Evolutionary conservation across 2,329 filamentous ascomycete species (phyloP).

Genomic region (Neonectria hederae): DNA sequence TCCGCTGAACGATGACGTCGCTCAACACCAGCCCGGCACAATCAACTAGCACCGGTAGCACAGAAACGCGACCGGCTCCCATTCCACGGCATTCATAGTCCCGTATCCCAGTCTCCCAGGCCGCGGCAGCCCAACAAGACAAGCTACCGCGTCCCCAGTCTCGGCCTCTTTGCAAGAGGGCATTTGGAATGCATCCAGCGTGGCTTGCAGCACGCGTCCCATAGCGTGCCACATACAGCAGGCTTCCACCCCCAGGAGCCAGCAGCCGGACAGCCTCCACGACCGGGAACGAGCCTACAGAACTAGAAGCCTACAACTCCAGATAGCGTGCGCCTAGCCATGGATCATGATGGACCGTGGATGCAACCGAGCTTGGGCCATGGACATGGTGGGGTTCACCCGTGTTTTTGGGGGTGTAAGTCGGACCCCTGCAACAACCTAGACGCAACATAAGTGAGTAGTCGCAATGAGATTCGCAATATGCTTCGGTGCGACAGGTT

Average conservation of each 20-base stretch:
- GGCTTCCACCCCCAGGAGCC: neutral
- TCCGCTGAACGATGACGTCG: conserved; percentile 20
- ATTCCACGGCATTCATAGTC: conserved; percentile 16
- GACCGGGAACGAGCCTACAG: neutral
- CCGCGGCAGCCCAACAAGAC: conserved; percentile 4
- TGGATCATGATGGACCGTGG: too few relatives aligned
- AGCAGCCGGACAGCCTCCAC: neutral
- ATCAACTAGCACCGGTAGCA: neutral
- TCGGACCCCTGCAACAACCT: neutral
- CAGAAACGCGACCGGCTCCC: neutral
- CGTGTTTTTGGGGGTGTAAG: conserved; percentile 12
- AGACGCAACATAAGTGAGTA: neutral
- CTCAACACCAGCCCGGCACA: conserved; percentile 7
- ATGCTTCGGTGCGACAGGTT: neutral
- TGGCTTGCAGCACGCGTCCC: neutral
- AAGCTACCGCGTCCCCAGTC: neutral
- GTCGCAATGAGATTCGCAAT: conserved; percentile 9
- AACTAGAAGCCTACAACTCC: neutral
- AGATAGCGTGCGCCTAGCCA: neutral
- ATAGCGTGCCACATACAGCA: neutral
- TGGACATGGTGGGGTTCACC: conserved; percentile 15
- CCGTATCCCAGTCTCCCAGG: neutral
- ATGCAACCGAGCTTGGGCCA: conserved; percentile 16
- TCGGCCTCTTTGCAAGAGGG: neutral
- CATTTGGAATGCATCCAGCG: neutral